phyloP scores from a whole-genome alignment of 257 asterid genomes.

The Nicotiana knightiana region DNA sequence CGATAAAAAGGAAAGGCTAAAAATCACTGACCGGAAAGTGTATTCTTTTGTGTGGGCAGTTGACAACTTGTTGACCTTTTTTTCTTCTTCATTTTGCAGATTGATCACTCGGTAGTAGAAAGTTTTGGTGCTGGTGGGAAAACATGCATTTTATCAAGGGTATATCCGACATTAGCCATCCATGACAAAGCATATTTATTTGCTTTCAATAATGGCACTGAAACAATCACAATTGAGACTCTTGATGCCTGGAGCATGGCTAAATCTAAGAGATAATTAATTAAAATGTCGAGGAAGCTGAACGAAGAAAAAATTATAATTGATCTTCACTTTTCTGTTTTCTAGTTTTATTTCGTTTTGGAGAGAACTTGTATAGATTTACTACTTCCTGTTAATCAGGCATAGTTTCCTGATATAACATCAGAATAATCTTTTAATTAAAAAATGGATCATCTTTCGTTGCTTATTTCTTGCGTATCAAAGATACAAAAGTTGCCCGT shows the following conservation, averaged over 20 bases:
- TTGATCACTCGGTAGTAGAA: neutral
- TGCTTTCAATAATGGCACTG: constrained; percentile 12
- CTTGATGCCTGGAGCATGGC: constrained; percentile 13
- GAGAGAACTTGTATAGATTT: neutral
- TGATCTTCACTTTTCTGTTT: neutral
- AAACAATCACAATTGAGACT: neutral
- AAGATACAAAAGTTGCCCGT: neutral
- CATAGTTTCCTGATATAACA: neutral
- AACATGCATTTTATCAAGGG: neutral
- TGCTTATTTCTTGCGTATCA: neutral
- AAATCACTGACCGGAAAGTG: too few relatives aligned
- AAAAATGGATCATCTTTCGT: neutral
- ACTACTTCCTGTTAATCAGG: neutral
- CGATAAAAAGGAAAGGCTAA: too few relatives aligned
- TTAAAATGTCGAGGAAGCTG: neutral
- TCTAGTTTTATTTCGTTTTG: neutral
- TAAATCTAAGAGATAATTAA: neutral
- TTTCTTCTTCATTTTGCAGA: neutral
- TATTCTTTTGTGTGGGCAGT: neutral
- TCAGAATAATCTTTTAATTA: neutral
- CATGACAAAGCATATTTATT: neutral
- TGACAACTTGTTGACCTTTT: neutral
- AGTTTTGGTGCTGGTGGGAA: neutral
- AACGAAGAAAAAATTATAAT: neutral
- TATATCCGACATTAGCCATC: neutral